Evolutionary conservation across 352 stramenopile genomes (phyloP).

Genomic region (Globisporangium nagaii): DNA sequence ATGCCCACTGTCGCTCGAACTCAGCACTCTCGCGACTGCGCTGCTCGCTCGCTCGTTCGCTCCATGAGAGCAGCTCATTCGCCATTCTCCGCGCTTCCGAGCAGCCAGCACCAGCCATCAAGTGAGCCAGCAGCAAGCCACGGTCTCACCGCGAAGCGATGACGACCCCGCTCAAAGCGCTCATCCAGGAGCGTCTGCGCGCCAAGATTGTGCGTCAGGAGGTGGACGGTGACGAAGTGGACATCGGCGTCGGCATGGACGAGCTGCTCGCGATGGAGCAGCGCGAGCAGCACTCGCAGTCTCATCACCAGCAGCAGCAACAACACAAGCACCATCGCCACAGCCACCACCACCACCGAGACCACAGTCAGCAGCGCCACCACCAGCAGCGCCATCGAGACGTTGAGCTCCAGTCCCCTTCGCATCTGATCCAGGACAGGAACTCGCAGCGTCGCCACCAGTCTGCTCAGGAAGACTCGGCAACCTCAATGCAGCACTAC

Average conservation of each 20-base stretch:
- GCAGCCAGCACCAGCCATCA: neutral
- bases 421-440: neutral
- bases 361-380: constrained; percentile 13
- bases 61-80: neutral
- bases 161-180: constrained; percentile 58
- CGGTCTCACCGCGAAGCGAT: constrained; percentile 12
- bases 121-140: neutral
- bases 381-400: neutral
- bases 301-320: constrained; percentile 12
- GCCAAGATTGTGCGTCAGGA: constrained; percentile 56
- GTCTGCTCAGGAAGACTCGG: neutral
- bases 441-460: neutral
- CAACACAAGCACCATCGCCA: constrained; percentile 12
- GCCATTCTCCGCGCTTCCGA: neutral
- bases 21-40: neutral
- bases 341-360: constrained; percentile 12
- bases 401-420: neutral
- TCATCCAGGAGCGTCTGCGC: constrained; percentile 66
- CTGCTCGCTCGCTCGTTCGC: neutral
- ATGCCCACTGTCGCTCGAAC: neutral
- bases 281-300: too few relatives aligned
- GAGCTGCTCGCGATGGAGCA: neutral
- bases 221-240: constrained; percentile 15
- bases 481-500: neutral
- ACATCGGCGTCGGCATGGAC: neutral